Evolutionary conservation across 2,329 filamentous ascomycete genomes (phyloP).

Genomic region (Microcyclosporella mali): DNA sequence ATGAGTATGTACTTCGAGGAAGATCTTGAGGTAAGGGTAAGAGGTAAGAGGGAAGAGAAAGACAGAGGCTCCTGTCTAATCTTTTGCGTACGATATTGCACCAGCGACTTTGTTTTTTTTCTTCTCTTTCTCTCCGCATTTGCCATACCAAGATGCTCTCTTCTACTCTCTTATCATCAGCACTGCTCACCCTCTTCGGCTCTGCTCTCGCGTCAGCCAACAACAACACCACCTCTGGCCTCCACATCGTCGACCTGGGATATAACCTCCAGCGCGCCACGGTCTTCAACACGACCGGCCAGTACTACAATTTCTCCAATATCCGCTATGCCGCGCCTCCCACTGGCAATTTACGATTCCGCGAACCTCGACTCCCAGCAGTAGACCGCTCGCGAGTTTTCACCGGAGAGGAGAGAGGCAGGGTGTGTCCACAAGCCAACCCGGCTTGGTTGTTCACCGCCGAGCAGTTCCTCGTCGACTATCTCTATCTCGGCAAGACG

Average conservation of each 20-base stretch:
- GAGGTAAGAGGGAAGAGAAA: too few species aligned
- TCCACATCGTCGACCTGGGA: slow-evolving; percentile 48
- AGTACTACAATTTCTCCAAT: slow-evolving; percentile 46
- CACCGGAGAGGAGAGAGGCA: slow-evolving; percentile 36
- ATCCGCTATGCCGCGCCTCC: slow-evolving; percentile 53
- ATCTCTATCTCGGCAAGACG: slow-evolving; percentile 10
- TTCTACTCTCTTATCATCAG: too few species aligned
- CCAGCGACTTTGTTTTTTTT: too few species aligned
- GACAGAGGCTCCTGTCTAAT: too few species aligned
- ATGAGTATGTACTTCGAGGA: too few species aligned
- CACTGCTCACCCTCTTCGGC: too few species aligned
- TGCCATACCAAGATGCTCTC: too few species aligned
- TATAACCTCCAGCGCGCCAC: slow-evolving; percentile 48
- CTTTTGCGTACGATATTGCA: too few species aligned
- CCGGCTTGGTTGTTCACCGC: slow-evolving; percentile 41
- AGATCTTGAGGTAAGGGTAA: too few species aligned
- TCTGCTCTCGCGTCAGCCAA: too few species aligned
- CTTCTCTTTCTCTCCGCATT: too few species aligned
- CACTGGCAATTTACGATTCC: slow-evolving; percentile 46
- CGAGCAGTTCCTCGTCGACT: slow-evolving; percentile 28
- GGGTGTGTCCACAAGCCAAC: slow-evolving; percentile 40
- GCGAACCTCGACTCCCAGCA: slow-evolving; percentile 37
- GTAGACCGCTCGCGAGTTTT: slow-evolving; percentile 42
- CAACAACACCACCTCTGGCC: background rate
- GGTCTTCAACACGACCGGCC: slow-evolving; percentile 34